Evolutionary conservation across 257 asterid genomes (phyloP).

Genomic region (Penstemon newberryi): DNA sequence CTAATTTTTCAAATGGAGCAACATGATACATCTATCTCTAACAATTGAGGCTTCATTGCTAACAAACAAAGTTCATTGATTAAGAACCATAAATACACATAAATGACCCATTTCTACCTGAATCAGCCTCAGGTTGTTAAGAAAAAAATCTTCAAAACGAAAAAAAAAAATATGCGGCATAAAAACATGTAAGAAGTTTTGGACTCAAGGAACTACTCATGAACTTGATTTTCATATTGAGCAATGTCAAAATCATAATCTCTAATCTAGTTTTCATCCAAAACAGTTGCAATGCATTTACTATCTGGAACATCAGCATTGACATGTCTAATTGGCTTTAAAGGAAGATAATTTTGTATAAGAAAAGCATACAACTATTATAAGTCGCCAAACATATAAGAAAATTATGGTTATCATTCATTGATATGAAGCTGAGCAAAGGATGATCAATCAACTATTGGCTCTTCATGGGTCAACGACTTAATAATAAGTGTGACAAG

Average conservation of each 20-base stretch:
- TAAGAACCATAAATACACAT: not conserved
- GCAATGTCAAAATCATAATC: not conserved
- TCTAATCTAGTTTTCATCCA: not conserved
- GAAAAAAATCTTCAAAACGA: not conserved
- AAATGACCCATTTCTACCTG: not conserved
- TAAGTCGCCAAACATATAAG: slow-evolving; percentile 7
- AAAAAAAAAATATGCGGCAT: no score
- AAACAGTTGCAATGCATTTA: not conserved
- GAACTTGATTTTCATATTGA: not conserved
- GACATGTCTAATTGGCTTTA: not conserved
- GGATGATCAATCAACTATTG: slow-evolving; percentile 19
- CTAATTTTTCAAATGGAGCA: no score
- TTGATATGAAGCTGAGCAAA: not conserved
- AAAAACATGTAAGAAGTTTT: not conserved
- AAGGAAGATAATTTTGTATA: not conserved
- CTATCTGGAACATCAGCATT: not conserved
- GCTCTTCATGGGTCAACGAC: not conserved
- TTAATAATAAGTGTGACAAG: no score
- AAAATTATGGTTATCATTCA: not conserved
- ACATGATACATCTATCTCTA: no score
- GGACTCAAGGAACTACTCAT: not conserved
- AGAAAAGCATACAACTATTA: not conserved
- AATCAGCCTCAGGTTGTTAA: slow-evolving; percentile 1
- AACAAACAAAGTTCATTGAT: no score
- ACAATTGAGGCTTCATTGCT: no score